phyloP scores from a whole-genome alignment of 1,284 basidiomycete genomes.

The Trichosporon sp. region DNA sequence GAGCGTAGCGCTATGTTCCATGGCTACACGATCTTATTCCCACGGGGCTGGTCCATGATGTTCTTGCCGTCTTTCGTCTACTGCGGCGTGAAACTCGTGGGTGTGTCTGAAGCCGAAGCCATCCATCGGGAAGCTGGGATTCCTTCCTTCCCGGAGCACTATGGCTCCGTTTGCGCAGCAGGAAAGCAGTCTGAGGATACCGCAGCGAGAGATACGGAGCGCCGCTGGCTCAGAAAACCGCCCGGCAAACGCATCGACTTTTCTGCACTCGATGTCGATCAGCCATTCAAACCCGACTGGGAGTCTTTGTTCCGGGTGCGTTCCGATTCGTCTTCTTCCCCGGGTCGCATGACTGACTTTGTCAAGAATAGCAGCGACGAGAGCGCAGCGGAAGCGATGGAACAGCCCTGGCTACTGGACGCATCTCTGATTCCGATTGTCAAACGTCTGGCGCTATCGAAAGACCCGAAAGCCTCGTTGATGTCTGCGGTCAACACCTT shows the following conservation, averaged over 20 bases:
- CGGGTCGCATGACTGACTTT: neutral
- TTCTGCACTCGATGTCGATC: conserved; percentile 58
- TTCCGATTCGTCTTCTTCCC: neutral
- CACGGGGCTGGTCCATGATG: conserved; percentile 79
- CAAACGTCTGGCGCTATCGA: neutral
- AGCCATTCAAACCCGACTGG: conserved; percentile 75
- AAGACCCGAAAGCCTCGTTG: conserved; percentile 43
- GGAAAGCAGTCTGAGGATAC: conserved; percentile 54
- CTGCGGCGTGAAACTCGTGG: conserved; percentile 72
- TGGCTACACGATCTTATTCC: conserved; percentile 78
- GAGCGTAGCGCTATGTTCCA: conserved; percentile 51
- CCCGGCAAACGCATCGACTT: conserved; percentile 76
- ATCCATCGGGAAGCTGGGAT: conserved; percentile 72
- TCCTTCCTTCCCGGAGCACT: conserved; percentile 75
- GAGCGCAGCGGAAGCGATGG: conserved; percentile 34
- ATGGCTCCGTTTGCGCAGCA: conserved; percentile 54
- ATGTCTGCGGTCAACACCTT: conserved; percentile 57
- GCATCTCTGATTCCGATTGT: conserved; percentile 48
- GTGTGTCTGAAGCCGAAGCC: conserved; percentile 67
- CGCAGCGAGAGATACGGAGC: conserved; percentile 53
- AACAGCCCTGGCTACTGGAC: conserved; percentile 59
- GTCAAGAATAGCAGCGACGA: conserved; percentile 17
- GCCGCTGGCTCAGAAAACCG: conserved; percentile 70
- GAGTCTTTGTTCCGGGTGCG: conserved; percentile 52
- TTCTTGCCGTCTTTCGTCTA: conserved; percentile 73